Percentiles rank a stretch among this genome's conserved stretches.
These are phyloP conservation scores for Sporothrix euskadiensis DNA, from an alignment of 2,329 filamentous ascomycete species.

Conservation along the genomic window DNA sequence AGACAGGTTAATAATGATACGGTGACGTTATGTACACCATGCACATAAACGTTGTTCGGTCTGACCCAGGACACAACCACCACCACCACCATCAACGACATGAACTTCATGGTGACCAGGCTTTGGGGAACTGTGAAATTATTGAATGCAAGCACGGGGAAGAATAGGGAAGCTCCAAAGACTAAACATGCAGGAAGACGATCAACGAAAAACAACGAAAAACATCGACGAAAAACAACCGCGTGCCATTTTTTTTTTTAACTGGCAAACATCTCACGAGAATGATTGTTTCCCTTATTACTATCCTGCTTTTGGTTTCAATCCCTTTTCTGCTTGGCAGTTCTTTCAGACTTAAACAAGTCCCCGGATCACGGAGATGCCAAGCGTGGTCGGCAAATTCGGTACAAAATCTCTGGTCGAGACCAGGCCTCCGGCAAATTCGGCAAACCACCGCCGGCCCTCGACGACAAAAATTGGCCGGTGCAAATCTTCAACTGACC, in stretches of 20 bases:
- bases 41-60: neutral
- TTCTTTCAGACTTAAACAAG: too few species aligned
- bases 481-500: neutral
- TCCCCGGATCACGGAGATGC: neutral
- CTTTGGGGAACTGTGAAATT: neutral
- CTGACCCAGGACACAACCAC: neutral
- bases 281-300: neutral
- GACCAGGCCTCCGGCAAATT: neutral
- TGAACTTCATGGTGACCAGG: neutral
- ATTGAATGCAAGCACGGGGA: neutral
- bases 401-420: neutral
- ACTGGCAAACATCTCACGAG: neutral
- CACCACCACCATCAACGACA: too few species aligned
- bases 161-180: neutral
- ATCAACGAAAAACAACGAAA: neutral
- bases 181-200: neutral
- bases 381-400: slow-evolving; percentile 10
- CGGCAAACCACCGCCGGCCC: neutral
- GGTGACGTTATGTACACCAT: neutral
- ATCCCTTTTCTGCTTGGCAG: neutral
- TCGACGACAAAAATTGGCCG: neutral
- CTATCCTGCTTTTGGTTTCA: neutral
- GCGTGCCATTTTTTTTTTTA: neutral
- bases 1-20: too few species aligned
- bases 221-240: neutral